A percentile compares a stretch with the other conserved stretches of the same genome.
phyloP scores from a whole-genome alignment of 2,329 filamentous ascomycete species.

The Neofusicoccum sp. region DNA sequence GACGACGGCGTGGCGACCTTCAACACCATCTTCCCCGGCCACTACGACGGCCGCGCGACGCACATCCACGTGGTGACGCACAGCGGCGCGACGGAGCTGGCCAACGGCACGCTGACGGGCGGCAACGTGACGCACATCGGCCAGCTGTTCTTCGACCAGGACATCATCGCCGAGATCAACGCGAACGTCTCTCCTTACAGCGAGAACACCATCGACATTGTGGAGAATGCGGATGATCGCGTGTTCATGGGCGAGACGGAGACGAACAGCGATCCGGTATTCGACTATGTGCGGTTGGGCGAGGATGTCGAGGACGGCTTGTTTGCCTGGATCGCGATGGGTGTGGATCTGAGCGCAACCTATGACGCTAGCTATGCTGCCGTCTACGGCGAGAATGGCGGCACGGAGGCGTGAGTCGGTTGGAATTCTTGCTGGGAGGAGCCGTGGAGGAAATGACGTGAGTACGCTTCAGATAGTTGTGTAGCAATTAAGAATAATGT shows the following conservation, averaged over 20 bases:
- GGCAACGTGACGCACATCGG: constrained; percentile 59
- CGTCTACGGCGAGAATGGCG: neutral
- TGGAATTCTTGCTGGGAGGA: no score
- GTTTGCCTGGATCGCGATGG: constrained; percentile 30
- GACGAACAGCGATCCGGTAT: constrained; percentile 51
- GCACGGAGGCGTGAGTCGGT: neutral
- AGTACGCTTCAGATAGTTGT: no score
- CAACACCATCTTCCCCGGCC: constrained; percentile 48
- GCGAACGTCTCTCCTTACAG: constrained; percentile 42
- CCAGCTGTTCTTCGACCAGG: constrained; percentile 64
- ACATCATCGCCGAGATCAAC: constrained; percentile 54
- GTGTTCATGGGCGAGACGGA: constrained; percentile 45
- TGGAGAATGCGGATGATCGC: constrained; percentile 53
- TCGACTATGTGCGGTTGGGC: constrained; percentile 59
- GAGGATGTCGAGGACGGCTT: constrained; percentile 40
- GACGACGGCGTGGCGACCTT: constrained; percentile 50
- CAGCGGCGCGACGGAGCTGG: constrained; percentile 38
- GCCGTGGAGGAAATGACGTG: no score
- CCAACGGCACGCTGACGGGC: constrained; percentile 53
- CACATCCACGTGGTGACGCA: constrained; percentile 40
- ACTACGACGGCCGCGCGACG: constrained; percentile 39
- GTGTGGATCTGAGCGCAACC: neutral
- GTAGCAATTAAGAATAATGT: no score
- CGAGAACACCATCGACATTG: constrained; percentile 45
- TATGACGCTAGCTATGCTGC: neutral